Percentiles rank a stretch among this genome's conserved stretches.
Conservation (phyloP, 2,329 filamentous ascomycete genomes). For the Monosporascus sp. region DNA sequence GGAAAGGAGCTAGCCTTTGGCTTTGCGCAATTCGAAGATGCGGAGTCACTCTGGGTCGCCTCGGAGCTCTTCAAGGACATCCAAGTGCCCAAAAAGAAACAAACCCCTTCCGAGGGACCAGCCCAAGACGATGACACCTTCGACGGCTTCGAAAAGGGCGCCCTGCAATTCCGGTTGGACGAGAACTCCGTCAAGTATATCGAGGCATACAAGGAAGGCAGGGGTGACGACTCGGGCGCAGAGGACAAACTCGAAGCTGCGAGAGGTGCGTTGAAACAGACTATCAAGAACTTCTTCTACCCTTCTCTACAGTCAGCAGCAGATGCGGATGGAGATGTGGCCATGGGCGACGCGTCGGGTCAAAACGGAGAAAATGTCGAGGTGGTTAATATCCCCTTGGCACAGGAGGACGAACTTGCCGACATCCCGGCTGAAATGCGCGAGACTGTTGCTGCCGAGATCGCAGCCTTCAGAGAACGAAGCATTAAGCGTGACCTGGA, state of each 20-base stretch:
- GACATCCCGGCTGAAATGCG: conserved; percentile 97
- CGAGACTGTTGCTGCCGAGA: conserved; percentile 89
- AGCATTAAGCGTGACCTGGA: conserved; percentile 87
- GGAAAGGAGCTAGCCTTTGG: conserved; percentile 78
- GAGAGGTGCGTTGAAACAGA: conserved; percentile 59
- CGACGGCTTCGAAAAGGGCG: conserved; percentile 60
- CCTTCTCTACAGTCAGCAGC: conserved; percentile 46
- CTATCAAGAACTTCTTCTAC: conserved; percentile 67
- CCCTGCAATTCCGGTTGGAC: conserved; percentile 71
- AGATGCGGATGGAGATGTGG: conserved; percentile 61
- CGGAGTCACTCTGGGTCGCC: conserved; percentile 78
- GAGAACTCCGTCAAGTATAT: conserved; percentile 78
- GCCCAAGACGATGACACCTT: conserved; percentile 38
- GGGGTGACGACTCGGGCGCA: conserved; percentile 56
- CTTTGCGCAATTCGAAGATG: conserved; percentile 92
- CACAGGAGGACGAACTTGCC: conserved; percentile 84
- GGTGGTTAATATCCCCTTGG: conserved; percentile 82
- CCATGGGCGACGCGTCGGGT: conserved; percentile 58
- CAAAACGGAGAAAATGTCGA: conserved; percentile 63
- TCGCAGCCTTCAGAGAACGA: conserved; percentile 86
- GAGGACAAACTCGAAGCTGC: conserved; percentile 67
- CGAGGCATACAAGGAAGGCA: conserved; percentile 69
- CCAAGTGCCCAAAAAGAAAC: conserved; percentile 74
- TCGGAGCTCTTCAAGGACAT: conserved; percentile 80
- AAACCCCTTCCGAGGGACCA: conserved; percentile 44